Percentiles rank a stretch among this genome's conserved stretches.
Conservation (phyloP, 2,329 filamentous ascomycete species). For the Periglandula ipomoeae region DNA sequence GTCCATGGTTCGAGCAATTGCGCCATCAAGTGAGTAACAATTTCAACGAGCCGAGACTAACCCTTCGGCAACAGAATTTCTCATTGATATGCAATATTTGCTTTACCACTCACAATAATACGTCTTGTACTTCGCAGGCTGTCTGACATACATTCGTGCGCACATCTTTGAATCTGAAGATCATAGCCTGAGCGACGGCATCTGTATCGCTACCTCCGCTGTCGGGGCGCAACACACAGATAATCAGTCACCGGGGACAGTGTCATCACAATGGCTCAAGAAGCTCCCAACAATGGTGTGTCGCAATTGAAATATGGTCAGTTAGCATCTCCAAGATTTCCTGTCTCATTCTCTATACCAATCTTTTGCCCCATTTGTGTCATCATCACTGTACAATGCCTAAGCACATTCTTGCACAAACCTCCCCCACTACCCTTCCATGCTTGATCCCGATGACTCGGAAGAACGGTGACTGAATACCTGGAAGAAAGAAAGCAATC, state of each 20-base stretch:
- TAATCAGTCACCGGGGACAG: not conserved
- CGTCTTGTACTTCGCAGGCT: no score
- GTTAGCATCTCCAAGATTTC: constrained; percentile 4
- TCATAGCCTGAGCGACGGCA: no score
- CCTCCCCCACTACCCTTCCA: not conserved
- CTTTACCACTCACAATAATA: no score
- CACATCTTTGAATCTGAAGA: no score
- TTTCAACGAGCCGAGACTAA: not conserved
- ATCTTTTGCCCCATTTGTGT: not conserved
- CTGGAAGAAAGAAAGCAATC: constrained; percentile 52
- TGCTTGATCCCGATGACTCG: not conserved
- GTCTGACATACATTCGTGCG: no score
- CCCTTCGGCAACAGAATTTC: not conserved
- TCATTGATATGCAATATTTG: no score
- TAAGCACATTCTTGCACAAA: not conserved
- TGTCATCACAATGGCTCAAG: constrained; percentile 17
- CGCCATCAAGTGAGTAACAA: no score
- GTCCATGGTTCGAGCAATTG: not conserved
- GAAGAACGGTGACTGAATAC: constrained; percentile 51
- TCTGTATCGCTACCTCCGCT: not conserved
- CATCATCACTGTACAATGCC: not conserved
- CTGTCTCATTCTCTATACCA: not conserved
- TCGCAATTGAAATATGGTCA: constrained; percentile 21
- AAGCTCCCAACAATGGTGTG: constrained; percentile 10
- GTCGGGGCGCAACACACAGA: not conserved